A percentile compares a stretch with the other conserved stretches of the same genome.
phyloP scores from a whole-genome alignment of 371 early-diverging fungal species.

The Chytridium lagenaria region DNA sequence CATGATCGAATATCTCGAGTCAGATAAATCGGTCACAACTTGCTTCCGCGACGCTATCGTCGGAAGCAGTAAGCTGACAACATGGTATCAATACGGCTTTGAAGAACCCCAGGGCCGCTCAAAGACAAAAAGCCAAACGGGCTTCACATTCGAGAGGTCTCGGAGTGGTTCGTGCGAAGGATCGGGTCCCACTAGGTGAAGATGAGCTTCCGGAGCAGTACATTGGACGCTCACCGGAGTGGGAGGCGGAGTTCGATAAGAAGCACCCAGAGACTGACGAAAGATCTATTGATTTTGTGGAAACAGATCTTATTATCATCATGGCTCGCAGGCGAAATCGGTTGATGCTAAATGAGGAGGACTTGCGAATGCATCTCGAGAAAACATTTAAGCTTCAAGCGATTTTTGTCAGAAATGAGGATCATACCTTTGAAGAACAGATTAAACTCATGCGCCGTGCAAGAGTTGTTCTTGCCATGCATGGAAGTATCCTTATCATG shows the following conservation, averaged over 20 bases:
- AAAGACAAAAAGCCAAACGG: conserved; percentile 51
- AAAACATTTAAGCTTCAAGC: conserved; percentile 33
- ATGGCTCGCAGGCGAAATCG: conserved; percentile 52
- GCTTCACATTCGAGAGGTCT: conserved; percentile 50
- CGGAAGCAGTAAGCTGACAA: conserved; percentile 51
- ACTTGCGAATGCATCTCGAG: conserved; percentile 39
- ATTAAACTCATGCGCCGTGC: conserved; percentile 52
- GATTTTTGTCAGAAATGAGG: conserved; percentile 56
- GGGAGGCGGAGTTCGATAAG: conserved; percentile 8
- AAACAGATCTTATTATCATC: conserved; percentile 50
- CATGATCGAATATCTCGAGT: conserved; percentile 36
- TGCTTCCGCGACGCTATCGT: conserved; percentile 57
- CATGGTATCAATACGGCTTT: conserved; percentile 66
- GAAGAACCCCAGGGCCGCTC: conserved; percentile 54
- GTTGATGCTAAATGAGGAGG: conserved; percentile 56
- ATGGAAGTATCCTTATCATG: conserved; percentile 58
- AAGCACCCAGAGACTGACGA: background rate
- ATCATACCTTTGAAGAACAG: conserved; percentile 56
- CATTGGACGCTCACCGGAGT: conserved; percentile 8
- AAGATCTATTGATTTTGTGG: conserved; percentile 19
- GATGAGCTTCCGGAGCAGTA: conserved; percentile 35
- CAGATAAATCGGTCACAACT: conserved; percentile 45
- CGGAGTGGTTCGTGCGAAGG: conserved; percentile 46
- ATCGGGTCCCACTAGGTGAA: conserved; percentile 42
- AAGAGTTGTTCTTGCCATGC: conserved; percentile 58